Evolutionary conservation across 805 yeast species (phyloP).

Genomic region (Cyberlindnera mrakii): DNA sequence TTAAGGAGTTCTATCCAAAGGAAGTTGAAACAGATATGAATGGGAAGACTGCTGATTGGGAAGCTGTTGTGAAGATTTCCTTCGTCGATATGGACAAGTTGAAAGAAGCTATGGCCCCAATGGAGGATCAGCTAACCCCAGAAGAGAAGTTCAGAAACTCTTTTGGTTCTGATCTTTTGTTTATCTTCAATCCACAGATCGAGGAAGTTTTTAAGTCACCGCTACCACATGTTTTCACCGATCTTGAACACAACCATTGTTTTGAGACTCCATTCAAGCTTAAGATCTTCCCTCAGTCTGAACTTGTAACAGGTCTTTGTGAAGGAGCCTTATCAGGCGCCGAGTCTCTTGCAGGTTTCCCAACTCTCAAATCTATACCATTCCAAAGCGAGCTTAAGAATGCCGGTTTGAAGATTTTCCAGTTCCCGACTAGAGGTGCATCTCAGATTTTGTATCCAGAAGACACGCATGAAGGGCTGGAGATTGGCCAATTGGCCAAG

Average conservation of each 20-base stretch:
- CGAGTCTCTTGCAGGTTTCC: conserved; percentile 84
- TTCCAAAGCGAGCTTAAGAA: conserved; percentile 46
- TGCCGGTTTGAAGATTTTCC: conserved; percentile 72
- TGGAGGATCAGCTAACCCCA: conserved; percentile 52
- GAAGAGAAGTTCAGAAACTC: conserved; percentile 73
- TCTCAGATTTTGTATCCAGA: conserved; percentile 66
- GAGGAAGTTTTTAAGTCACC: conserved; percentile 68
- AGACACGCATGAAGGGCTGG: conserved; percentile 47
- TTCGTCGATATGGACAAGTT: conserved; percentile 84
- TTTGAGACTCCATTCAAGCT: conserved; percentile 50
- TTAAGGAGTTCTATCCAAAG: conserved; percentile 83
- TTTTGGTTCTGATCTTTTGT: conserved; percentile 64
- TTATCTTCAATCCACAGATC: conserved; percentile 70
- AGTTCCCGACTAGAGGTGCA: conserved; percentile 77
- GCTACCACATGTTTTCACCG: conserved; percentile 67
- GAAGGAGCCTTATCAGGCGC: conserved; percentile 64
- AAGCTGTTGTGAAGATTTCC: conserved; percentile 87
- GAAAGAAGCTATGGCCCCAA: conserved; percentile 64
- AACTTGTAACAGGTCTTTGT: conserved; percentile 49
- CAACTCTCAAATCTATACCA: conserved; percentile 69
- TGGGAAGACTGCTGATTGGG: conserved; percentile 96
- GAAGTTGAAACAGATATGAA: conserved; percentile 86
- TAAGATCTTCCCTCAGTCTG: conserved; percentile 37
- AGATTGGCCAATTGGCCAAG: conserved; percentile 60
- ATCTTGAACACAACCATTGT: conserved; percentile 76